Conservation (phyloP, 2,329 filamentous ascomycete species). For the Aspergillus ruber region DNA sequence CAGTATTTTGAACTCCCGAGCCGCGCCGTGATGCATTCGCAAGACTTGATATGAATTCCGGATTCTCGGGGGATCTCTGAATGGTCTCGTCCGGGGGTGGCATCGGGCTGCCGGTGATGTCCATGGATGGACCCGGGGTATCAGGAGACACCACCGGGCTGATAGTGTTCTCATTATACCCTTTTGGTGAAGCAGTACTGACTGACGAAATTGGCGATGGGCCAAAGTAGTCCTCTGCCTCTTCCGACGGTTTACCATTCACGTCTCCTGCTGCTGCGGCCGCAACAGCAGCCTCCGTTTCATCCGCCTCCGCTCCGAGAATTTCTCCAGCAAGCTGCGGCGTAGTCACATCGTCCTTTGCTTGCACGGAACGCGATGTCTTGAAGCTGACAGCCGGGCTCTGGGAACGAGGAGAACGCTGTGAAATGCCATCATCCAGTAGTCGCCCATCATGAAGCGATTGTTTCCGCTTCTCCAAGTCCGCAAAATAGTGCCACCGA, state of each 20-base stretch:
- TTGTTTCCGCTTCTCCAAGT: constrained; percentile 23
- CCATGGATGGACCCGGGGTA: constrained; percentile 28
- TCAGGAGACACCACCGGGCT: constrained; percentile 30
- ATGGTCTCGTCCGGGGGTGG: constrained; percentile 14
- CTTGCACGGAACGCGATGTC: background rate
- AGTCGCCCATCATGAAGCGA: constrained; percentile 7
- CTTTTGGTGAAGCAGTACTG: constrained; percentile 2
- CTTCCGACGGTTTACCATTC: background rate
- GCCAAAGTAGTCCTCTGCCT: background rate
- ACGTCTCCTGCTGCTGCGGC: background rate
- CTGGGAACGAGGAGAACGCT: constrained; percentile 28
- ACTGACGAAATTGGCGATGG: background rate
- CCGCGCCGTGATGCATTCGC: background rate
- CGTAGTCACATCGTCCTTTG: background rate
- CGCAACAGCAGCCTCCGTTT: background rate
- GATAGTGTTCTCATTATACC: constrained; percentile 28
- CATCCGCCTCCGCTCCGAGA: background rate
- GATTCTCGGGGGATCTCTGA: constrained; percentile 9
- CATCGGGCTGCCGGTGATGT: constrained; percentile 25
- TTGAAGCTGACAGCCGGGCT: constrained; percentile 19
- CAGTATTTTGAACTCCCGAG: constrained; percentile 7
- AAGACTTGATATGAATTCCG: background rate
- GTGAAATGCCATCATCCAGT: constrained; percentile 11
- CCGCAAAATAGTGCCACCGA: constrained; percentile 52
- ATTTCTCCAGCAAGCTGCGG: background rate